phyloP scores from a whole-genome alignment of 2,329 filamentous ascomycete species.

The Monosporascus sp. region DNA sequence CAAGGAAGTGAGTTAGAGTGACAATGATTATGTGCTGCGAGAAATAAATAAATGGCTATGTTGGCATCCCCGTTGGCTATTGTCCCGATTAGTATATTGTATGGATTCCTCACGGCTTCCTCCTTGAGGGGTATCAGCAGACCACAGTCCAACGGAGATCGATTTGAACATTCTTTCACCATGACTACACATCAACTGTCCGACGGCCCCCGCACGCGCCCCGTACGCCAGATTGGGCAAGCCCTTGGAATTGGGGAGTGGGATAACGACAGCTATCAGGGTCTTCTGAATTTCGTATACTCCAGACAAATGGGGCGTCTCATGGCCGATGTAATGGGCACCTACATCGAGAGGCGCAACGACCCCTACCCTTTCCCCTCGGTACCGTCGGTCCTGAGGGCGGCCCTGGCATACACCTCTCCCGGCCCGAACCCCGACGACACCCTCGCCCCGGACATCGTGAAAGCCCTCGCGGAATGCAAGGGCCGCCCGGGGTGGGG shows the following conservation, averaged over 20 bases:
- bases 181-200: too few species aligned
- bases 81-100: too few species aligned
- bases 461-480: too few species aligned
- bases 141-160: too few species aligned
- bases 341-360: not conserved
- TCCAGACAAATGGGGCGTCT: not conserved
- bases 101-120: too few species aligned
- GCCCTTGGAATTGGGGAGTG: too few species aligned
- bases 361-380: not conserved
- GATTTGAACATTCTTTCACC: too few species aligned
- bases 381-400: not conserved
- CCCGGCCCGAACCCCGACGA: not conserved
- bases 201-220: too few species aligned
- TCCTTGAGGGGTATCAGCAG: too few species aligned
- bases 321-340: not conserved
- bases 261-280: too few species aligned
- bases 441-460: too few species aligned
- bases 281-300: not conserved
- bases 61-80: not conserved
- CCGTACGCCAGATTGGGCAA: too few species aligned
- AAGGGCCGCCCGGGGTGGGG: not conserved
- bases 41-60: not conserved
- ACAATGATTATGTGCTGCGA: not conserved
- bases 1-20: not conserved
- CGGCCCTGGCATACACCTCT: not conserved